Evolutionary conservation across 2,329 filamentous ascomycete species (phyloP).

Genomic region (Neofusicoccum laricinum): DNA sequence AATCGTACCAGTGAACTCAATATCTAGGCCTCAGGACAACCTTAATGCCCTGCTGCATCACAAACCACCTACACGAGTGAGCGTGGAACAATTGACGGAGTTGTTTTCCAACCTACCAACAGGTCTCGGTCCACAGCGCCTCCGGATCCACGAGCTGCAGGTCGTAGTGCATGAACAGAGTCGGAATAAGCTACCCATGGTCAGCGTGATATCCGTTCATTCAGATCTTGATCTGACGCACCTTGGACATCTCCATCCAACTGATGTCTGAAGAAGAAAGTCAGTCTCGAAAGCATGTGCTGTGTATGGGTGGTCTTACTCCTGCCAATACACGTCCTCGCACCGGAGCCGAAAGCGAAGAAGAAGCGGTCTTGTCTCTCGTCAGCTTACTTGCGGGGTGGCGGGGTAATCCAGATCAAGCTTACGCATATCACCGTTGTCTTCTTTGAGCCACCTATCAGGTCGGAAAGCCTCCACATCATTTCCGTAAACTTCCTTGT

Average conservation of each 20-base stretch:
- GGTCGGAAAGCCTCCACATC: conserved; percentile 43
- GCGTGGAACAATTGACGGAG: background rate
- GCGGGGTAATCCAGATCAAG: too few species aligned
- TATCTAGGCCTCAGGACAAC: conserved; percentile 17
- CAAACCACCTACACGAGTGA: conserved; percentile 24
- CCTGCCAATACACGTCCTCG: conserved; percentile 28
- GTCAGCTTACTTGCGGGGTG: conserved; percentile 12
- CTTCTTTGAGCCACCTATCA: conserved; percentile 45
- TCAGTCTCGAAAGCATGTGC: background rate
- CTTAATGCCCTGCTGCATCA: conserved; percentile 30
- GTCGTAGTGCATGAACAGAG: conserved; percentile 34
- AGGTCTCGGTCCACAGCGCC: conserved; percentile 28
- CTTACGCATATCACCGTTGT: conserved; percentile 28
- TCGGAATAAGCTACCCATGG: conserved; percentile 30
- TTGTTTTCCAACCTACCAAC: conserved; percentile 20
- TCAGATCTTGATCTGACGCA: background rate
- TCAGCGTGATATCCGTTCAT: background rate
- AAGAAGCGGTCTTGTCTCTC: conserved; percentile 26
- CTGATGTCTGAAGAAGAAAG: conserved; percentile 23
- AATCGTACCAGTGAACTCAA: background rate
- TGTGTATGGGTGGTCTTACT: conserved; percentile 13
- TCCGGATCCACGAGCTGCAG: conserved; percentile 31
- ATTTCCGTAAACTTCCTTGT: conserved; percentile 38
- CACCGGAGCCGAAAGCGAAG: conserved; percentile 34
- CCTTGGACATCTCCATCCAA: conserved; percentile 35